Evolutionary conservation across 148 eudicot species (phyloP), one percentile per base, ranked within the genome.

Genomic region (Rhododendron mucronatum): DNA sequence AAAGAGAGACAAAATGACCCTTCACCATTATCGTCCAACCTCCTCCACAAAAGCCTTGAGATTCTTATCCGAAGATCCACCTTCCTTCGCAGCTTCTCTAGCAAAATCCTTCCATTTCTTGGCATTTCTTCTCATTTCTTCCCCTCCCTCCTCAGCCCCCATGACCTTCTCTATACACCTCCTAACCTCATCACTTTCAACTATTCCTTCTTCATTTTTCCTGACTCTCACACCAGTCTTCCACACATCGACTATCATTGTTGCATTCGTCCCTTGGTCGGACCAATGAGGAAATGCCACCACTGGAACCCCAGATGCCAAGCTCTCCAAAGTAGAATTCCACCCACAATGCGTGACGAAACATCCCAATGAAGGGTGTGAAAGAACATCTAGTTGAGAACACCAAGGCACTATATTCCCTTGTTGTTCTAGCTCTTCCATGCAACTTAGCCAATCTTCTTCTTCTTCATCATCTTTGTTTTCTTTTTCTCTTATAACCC

Each of bases 191-290:
- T 15, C 59, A 3, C 59, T 53, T 5, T 53, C 20, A 53, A 53
- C 59, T 53, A 53, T 89, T 41, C 89, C 89, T 0, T 87, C 91
- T 13, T 84, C 89, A 37, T 84, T 84, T n/a, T n/a, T 44, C 0
- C 79, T 76, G 20, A 84, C 91, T 84, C 90, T 91, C 59, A 90
- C 87, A 45, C 92, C 93, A 1, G 53, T 83, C 82, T 55, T 86
- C 91, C 91, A 93, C 0, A 85, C 80, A 53, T 93, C 92, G 30
- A 88, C 88, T 18, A 93, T 57, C 16, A 93, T 71, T 86, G 88
- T 93, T 44, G 93, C 92, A 44, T 93, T 89, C 10, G 91, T 93
- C 14, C 76, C 65, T 73, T 93, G 95, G 33, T 91, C 95, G 1
- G 87, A 82, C 90, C 59, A 53, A 53, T 14, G 59, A 53, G 59